These are phyloP conservation scores for Rhizopogon vulgaris DNA, from an alignment of 768 basidiomycete genomes.

Conservation along the genomic window DNA sequence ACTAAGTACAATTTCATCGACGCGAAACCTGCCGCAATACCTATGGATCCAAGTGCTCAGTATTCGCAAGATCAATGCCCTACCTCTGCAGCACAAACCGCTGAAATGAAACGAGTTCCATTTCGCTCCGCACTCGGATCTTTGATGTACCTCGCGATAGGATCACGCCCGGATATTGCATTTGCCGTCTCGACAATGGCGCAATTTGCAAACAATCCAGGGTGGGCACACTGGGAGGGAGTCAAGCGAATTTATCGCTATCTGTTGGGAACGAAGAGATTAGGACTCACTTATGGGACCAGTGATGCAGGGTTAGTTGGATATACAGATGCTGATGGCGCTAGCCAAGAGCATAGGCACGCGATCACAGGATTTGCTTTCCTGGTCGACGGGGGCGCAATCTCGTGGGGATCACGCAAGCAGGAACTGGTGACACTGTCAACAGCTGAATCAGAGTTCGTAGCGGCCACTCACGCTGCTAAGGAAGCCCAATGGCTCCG, in stretches of 20 bases:
- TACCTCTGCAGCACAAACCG: not conserved
- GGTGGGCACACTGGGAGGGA: constrained; percentile 14
- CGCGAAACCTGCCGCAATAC: constrained; percentile 1
- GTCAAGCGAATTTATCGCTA: constrained; percentile 16
- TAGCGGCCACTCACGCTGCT: not conserved
- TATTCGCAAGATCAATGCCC: not conserved
- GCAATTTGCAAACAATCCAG: constrained; percentile 10
- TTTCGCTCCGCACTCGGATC: constrained; percentile 22
- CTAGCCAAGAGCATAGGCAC: not conserved
- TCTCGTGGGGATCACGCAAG: not conserved
- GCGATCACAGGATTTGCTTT: not conserved
- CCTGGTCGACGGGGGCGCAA: not conserved
- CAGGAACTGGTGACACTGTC: not conserved
- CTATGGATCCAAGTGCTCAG: constrained; percentile 5
- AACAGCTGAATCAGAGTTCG: not conserved
- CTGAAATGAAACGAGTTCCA: not conserved
- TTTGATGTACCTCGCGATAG: constrained; percentile 23
- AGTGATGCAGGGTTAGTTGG: not conserved
- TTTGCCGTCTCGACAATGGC: constrained; percentile 18
- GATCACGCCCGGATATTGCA: constrained; percentile 25
- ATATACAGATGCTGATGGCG: not conserved
- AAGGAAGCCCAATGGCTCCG: not conserved
- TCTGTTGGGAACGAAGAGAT: not conserved
- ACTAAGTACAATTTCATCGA: constrained; percentile 5
- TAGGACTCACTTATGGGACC: not conserved